These are phyloP conservation scores for Chaetoceros muelleri DNA, from an alignment of 108 stramenopile species.

Conservation along the genomic window DNA sequence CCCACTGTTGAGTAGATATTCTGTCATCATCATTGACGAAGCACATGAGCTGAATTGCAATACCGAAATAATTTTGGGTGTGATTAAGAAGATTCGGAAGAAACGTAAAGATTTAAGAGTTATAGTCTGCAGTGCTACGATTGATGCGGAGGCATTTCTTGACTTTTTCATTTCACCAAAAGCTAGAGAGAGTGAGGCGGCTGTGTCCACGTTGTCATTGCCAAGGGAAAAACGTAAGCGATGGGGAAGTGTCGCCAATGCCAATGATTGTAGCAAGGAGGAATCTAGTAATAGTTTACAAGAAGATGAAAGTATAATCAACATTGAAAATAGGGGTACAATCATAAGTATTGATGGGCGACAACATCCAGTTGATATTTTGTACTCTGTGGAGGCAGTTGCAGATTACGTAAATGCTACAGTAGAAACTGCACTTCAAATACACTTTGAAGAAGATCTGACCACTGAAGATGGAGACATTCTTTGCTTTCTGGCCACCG, in stretches of 20 bases:
- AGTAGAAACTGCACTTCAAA: constrained; percentile 72
- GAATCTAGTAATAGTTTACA: not conserved
- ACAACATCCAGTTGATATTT: constrained; percentile 77
- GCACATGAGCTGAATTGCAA: constrained; percentile 90
- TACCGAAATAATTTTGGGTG: constrained; percentile 85
- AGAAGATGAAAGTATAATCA: too few relatives aligned
- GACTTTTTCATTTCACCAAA: constrained; percentile 72
- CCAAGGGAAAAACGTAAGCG: constrained; percentile 15
- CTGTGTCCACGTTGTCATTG: not conserved
- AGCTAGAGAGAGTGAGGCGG: constrained; percentile 14
- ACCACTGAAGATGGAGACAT: constrained; percentile 61
- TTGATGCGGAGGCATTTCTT: constrained; percentile 88
- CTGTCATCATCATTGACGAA: constrained; percentile 93
- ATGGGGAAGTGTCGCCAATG: constrained; percentile 25
- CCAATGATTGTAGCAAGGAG: constrained; percentile 1
- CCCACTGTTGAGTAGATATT: constrained; percentile 84
- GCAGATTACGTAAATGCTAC: constrained; percentile 62
- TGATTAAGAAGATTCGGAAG: constrained; percentile 79
- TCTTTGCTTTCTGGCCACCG: constrained; percentile 89
- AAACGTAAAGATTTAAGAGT: constrained; percentile 69
- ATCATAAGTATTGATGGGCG: constrained; percentile 81
- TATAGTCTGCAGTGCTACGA: constrained; percentile 94
- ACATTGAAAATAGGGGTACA: constrained; percentile 28
- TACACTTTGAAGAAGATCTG: constrained; percentile 33
- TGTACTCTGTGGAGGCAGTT: constrained; percentile 69